phyloP scores from a whole-genome alignment of 2,329 filamentous ascomycete species.

The Aspergillus luchuensis region DNA sequence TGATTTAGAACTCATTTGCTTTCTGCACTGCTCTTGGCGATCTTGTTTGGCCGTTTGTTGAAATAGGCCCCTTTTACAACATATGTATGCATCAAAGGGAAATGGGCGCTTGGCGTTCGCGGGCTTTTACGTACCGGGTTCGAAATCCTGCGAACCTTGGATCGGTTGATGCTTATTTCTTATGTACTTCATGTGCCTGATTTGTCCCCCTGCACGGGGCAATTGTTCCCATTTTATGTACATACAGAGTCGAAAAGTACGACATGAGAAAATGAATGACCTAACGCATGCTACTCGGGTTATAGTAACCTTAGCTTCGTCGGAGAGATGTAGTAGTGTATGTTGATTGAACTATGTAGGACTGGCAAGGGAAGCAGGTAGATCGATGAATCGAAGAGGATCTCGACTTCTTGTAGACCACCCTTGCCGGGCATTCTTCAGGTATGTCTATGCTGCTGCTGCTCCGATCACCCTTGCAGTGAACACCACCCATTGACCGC shows the following conservation, averaged over 20 bases:
- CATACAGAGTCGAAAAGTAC: slow-evolving; percentile 16
- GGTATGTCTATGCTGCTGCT: not conserved
- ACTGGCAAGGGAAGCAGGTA: no score
- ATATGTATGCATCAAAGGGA: not conserved
- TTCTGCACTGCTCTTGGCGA: not conserved
- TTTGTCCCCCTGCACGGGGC: not conserved
- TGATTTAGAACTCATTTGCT: not conserved
- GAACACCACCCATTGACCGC: not conserved
- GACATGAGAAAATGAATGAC: slow-evolving; percentile 17
- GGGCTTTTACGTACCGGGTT: not conserved
- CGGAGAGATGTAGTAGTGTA: no score
- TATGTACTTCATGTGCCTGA: not conserved
- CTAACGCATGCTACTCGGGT: not conserved
- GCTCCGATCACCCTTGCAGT: not conserved
- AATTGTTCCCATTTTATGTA: slow-evolving; percentile 12
- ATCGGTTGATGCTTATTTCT: not conserved
- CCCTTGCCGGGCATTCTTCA: not conserved
- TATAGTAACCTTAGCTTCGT: not conserved
- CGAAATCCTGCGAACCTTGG: not conserved
- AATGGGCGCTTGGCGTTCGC: not conserved
- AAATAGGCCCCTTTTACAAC: not conserved
- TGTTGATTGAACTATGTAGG: no score
- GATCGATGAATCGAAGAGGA: no score
- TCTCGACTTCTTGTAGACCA: not conserved
- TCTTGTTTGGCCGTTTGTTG: not conserved